phyloP scores from a whole-genome alignment of 73 alveolate genomes.

The Stentor roeselii region DNA sequence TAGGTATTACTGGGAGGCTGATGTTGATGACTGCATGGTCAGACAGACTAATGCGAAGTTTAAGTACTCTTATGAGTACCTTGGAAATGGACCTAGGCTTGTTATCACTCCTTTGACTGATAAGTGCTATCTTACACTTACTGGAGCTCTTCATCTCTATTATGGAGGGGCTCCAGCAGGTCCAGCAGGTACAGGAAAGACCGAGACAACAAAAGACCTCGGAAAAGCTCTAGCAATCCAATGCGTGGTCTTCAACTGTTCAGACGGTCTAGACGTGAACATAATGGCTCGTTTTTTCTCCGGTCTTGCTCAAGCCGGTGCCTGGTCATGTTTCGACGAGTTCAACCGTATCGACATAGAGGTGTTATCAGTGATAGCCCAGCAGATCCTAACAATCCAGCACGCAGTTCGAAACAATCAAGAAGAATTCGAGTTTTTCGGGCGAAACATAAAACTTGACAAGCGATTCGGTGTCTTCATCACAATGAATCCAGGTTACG shows the following conservation, averaged over 20 bases:
- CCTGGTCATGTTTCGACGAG: conserved; percentile 99
- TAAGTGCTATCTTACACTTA: conserved; percentile 92
- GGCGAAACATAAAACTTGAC: conserved; percentile 93
- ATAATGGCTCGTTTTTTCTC: conserved; percentile 96
- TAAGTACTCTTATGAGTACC: conserved; percentile 90
- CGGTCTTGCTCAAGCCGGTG: conserved; percentile 97
- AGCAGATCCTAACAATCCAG: conserved; percentile 95
- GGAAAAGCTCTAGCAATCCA: conserved; percentile 96
- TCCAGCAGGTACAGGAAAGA: conserved; percentile 98
- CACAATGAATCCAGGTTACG: conserved; percentile 99
- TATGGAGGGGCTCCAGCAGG: conserved; percentile 98
- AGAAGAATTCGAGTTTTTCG: conserved; percentile 97
- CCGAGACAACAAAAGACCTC: conserved; percentile 96
- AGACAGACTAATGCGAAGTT: conserved; percentile 95
- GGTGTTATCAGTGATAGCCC: conserved; percentile 98
- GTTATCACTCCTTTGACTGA: conserved; percentile 97
- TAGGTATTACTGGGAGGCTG: conserved; percentile 97
- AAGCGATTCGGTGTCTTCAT: conserved; percentile 97
- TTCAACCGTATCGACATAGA: conserved; percentile 97
- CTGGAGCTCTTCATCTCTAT: conserved; percentile 92
- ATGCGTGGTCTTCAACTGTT: conserved; percentile 96
- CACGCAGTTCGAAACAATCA: conserved; percentile 81
- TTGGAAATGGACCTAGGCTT: conserved; percentile 95
- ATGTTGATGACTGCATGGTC: conserved; percentile 86
- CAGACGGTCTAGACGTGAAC: conserved; percentile 93